Evolutionary conservation across 257 asterid genomes (phyloP).

Genomic region (Mitragyna speciosa): DNA sequence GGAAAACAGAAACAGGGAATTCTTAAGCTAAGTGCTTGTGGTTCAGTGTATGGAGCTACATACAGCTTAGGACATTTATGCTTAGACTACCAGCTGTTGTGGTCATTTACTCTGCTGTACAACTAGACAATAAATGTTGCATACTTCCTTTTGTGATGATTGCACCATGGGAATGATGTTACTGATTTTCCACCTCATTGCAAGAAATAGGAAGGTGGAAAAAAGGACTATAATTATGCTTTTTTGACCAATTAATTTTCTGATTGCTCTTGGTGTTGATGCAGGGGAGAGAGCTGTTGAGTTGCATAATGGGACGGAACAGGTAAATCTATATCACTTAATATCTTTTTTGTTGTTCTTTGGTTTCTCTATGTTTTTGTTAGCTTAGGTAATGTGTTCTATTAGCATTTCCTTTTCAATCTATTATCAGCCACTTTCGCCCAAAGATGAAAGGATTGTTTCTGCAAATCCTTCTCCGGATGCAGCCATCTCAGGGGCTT

Average conservation of each 20-base stretch:
- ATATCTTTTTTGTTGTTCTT: conserved; percentile 14
- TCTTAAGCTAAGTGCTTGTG: no score
- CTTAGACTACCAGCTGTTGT: not conserved
- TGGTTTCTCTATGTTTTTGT: conserved; percentile 20
- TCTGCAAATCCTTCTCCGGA: conserved; percentile 67
- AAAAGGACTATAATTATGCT: not conserved
- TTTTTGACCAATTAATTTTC: not conserved
- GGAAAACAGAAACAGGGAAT: no score
- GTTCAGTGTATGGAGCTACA: no score
- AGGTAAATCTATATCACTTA: conserved; percentile 44
- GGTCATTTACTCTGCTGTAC: not conserved
- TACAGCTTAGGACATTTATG: not conserved
- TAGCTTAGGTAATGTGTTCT: conserved; percentile 26
- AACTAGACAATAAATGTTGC: not conserved
- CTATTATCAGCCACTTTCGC: conserved; percentile 63
- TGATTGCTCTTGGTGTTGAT: conserved; percentile 16
- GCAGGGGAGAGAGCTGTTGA: conserved; percentile 79
- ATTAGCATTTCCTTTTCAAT: conserved; percentile 34
- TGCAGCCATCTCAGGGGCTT: conserved; percentile 52
- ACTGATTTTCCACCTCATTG: not conserved
- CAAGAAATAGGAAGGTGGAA: not conserved
- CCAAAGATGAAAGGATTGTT: conserved; percentile 78
- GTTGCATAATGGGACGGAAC: conserved; percentile 67
- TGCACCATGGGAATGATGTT: not conserved
- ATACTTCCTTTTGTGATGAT: not conserved